Conservation (phyloP, 1,284 basidiomycete genomes). For the Fomitopsis betulina region DNA sequence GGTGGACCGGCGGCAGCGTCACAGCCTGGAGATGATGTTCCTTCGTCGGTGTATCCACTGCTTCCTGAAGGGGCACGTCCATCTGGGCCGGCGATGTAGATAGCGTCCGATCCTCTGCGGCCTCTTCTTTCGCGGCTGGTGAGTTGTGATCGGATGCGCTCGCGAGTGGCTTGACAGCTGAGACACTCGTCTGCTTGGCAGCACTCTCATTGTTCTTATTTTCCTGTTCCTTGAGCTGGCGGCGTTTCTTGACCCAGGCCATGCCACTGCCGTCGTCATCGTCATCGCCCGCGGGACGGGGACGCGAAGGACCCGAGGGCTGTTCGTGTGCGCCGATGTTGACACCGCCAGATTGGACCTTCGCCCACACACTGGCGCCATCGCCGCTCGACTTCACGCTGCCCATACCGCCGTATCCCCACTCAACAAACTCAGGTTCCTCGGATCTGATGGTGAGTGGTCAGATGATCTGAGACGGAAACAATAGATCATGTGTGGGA, state of each 20-base stretch:
- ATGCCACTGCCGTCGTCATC: constrained; percentile 9
- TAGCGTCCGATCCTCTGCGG: background rate
- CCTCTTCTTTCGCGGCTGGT: background rate
- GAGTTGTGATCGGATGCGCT: background rate
- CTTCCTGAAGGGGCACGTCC: constrained; percentile 6
- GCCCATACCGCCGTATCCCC: constrained; percentile 85
- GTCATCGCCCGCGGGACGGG: constrained; percentile 1
- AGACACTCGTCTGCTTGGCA: constrained; percentile 7
- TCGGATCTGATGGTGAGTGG: constrained; percentile 10
- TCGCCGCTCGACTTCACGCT: constrained; percentile 39
- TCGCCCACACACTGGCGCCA: constrained; percentile 17
- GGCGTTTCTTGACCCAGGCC: constrained; percentile 12
- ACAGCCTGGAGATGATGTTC: constrained; percentile 22
- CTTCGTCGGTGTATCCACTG: background rate
- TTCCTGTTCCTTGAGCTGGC: constrained; percentile 9
- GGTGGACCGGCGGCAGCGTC: constrained; percentile 17
- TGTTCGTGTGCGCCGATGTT: constrained; percentile 32
- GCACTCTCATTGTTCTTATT: constrained; percentile 5
- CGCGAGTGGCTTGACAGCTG: constrained; percentile 2
- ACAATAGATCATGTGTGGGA: background rate
- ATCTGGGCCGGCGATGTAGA: constrained; percentile 7
- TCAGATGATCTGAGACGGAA: background rate
- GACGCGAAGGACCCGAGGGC: constrained; percentile 43
- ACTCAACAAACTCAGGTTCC: constrained; percentile 78
- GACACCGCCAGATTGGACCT: constrained; percentile 27